These are phyloP conservation scores for Xylariaceae sp. DNA, from an alignment of 2,329 filamentous ascomycete genomes.

Conservation along the genomic window DNA sequence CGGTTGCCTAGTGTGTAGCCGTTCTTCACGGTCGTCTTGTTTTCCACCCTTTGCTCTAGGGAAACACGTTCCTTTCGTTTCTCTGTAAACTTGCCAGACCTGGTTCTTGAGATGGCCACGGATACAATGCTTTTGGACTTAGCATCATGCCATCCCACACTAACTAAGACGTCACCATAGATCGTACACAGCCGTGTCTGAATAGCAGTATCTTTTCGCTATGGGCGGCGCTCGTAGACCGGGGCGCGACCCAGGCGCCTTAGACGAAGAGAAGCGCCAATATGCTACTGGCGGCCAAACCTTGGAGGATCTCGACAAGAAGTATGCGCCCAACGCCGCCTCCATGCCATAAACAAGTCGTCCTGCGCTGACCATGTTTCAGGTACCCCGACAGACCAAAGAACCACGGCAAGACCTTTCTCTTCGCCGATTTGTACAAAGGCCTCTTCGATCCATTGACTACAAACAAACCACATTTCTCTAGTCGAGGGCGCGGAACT, in stretches of 20 bases:
- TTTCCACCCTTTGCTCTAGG: too few species aligned
- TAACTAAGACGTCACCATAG: not conserved
- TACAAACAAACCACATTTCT: constrained; percentile 72
- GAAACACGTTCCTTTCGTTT: too few species aligned
- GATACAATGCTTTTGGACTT: too few species aligned
- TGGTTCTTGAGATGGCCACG: not conserved
- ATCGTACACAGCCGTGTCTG: not conserved
- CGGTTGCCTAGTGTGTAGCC: too few species aligned
- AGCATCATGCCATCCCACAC: not conserved
- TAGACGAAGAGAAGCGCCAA: constrained; percentile 48
- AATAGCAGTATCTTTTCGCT: constrained; percentile 1
- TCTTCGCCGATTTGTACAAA: constrained; percentile 73
- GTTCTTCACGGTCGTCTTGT: too few species aligned
- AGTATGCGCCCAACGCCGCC: constrained; percentile 29
- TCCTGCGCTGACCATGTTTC: constrained; percentile 7
- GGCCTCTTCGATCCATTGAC: constrained; percentile 74
- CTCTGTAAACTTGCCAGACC: not conserved
- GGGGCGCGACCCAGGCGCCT: constrained; percentile 37
- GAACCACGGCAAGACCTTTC: constrained; percentile 73
- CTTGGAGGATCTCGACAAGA: constrained; percentile 40
- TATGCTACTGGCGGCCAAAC: constrained; percentile 39
- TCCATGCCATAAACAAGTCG: not conserved
- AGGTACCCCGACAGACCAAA: constrained; percentile 77
- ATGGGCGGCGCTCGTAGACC: constrained; percentile 33
- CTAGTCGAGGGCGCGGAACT: constrained; percentile 53